phyloP scores from a whole-genome alignment of 1,284 basidiomycete species.

The Ustilago tritici region DNA sequence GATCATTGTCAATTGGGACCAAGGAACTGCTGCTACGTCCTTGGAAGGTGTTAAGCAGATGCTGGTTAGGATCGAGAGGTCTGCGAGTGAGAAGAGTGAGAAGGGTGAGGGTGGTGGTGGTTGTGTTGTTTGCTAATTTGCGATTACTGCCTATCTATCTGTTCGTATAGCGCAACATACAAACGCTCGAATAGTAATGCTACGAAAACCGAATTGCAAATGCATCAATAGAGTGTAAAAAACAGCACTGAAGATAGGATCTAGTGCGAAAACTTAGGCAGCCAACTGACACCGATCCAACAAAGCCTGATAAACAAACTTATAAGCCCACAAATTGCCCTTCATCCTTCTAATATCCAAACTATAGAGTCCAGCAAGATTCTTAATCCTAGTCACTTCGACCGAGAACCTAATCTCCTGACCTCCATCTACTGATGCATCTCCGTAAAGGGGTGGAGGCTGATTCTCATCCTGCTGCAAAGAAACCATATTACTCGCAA shows the following conservation, averaged over 20 bases:
- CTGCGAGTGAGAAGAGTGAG: background rate
- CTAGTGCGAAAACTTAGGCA: background rate
- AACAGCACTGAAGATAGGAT: too few species aligned
- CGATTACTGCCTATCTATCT: background rate
- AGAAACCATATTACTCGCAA: slow-evolving; percentile 15
- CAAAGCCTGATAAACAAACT: slow-evolving; percentile 67
- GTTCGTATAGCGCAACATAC: too few species aligned
- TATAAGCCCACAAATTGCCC: slow-evolving; percentile 67
- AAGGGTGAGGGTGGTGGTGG: background rate
- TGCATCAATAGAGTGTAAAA: background rate
- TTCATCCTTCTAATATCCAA: slow-evolving; percentile 67
- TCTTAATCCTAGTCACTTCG: slow-evolving; percentile 66
- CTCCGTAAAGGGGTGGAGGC: slow-evolving; percentile 64
- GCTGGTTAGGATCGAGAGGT: slow-evolving; percentile 14
- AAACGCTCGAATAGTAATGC: too few species aligned
- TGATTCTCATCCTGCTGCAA: slow-evolving; percentile 42
- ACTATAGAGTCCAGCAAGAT: slow-evolving; percentile 66
- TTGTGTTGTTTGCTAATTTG: slow-evolving; percentile 23
- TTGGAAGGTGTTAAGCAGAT: slow-evolving; percentile 39
- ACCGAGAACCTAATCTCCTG: slow-evolving; percentile 68
- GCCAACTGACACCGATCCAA: slow-evolving; percentile 55
- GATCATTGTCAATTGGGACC: slow-evolving; percentile 48
- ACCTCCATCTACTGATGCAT: slow-evolving; percentile 61
- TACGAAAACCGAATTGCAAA: background rate
- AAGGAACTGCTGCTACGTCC: slow-evolving; percentile 29